Conservation (phyloP, 306 rosid species). For the Medicago arabica region DNA sequence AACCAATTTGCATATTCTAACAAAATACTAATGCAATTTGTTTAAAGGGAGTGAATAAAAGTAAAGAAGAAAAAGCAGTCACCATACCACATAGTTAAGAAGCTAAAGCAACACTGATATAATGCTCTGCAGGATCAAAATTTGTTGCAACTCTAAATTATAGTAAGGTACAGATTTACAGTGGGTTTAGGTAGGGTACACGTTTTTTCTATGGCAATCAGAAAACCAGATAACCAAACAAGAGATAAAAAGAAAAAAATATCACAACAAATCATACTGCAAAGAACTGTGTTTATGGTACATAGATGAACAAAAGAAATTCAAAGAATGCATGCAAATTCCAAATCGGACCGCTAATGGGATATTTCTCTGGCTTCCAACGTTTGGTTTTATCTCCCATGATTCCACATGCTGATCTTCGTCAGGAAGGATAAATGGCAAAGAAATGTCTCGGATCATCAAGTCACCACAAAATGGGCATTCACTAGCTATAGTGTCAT, state of each 20-base stretch:
- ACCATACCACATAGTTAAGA: too few species aligned
- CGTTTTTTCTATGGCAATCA: conserved; percentile 12
- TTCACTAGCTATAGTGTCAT: conserved; percentile 91
- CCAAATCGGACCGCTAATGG: conserved; percentile 59
- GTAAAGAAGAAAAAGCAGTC: too few species aligned
- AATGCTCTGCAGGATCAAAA: too few species aligned
- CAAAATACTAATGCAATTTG: too few species aligned
- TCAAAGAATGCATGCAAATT: neutral
- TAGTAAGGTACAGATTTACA: conserved; percentile 34
- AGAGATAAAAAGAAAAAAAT: neutral
- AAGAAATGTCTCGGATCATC: conserved; percentile 91
- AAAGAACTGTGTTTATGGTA: conserved; percentile 12
- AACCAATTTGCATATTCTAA: too few species aligned
- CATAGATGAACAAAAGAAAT: neutral
- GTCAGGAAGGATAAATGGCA: conserved; percentile 71
- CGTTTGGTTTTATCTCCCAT: conserved; percentile 82
- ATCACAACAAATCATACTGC: conserved; percentile 36
- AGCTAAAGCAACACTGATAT: too few species aligned
- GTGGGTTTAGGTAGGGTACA: conserved; percentile 5
- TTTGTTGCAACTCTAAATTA: neutral
- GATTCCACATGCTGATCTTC: conserved; percentile 74
- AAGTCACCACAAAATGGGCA: conserved; percentile 95
- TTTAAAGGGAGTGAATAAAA: too few species aligned
- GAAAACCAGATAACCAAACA: neutral
- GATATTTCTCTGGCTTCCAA: conserved; percentile 71